Evolutionary conservation across 371 early-diverging fungal species (phyloP), one percentile per base, ranked within the genome.

Genomic region (Apophysomyces variabilis): DNA sequence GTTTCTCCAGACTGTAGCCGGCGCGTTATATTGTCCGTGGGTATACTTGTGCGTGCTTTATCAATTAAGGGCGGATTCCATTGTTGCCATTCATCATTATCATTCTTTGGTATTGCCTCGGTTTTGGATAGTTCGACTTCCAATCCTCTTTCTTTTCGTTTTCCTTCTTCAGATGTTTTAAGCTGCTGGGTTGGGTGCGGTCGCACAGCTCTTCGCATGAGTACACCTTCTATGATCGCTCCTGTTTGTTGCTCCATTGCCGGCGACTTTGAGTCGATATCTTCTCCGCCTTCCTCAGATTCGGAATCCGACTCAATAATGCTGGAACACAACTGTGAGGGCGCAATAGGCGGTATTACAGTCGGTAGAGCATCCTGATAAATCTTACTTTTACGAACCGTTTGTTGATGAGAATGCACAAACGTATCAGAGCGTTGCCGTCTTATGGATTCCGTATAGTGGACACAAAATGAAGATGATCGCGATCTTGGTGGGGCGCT

Each of bases 341-440:
- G 41, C 8, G 11, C 50, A 21, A 39, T 43, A n/a, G 60, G 39
- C 18, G 39, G 32, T n/a, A 41, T 37, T 18, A 38, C 12, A 50
- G 36, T 21, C 37, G n/a, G 13, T 16, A 37, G 54, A 50, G 54
- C 8, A 56, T 63, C 21, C 18, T 63, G 47, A 47, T 62, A 50
- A 4, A 47, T 57, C 37, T 39, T 36, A 36, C 41, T 36, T 21
- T 54, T 36, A 11, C 47, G 54, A 11, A 26, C 56, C 3, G 18
- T 39, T 50, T 39, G 39, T 38, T 57, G 50, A n/a, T 54, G 46
- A 37, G 57, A 38, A 38, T 63, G 64, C n/a, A 72, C 63, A 66
- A 72, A 72, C 11, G 65, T 65, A 32, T 72, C 72, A 7, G 72
- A 72, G 58, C 65, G 72, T 58, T 69, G 76, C 36, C 67, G 67